Conservation (phyloP, 2,329 filamentous ascomycete genomes). For the Hymenoscyphus albidus region DNA sequence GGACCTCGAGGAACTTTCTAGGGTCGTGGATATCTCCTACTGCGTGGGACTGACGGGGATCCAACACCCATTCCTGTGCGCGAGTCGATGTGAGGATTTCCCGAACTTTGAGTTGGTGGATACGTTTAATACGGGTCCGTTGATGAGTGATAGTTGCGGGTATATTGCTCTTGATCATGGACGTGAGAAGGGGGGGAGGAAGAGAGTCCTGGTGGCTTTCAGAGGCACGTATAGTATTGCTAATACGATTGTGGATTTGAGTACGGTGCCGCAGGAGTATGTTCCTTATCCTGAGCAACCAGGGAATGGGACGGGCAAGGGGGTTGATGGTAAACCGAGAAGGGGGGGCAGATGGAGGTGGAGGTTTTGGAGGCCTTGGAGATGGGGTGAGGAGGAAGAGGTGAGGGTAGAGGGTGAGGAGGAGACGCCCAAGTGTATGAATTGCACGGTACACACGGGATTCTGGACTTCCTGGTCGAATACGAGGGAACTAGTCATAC, state of each 20-base stretch:
- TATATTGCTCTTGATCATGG: constrained; percentile 85
- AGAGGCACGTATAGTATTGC: constrained; percentile 91
- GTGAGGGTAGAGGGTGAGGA: neutral
- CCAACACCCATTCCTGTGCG: constrained; percentile 76
- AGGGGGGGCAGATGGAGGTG: constrained; percentile 16
- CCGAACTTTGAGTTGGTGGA: constrained; percentile 70
- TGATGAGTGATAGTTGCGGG: constrained; percentile 87
- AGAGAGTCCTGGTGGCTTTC: constrained; percentile 78
- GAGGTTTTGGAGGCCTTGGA: constrained; percentile 16
- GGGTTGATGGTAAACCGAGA: constrained; percentile 16
- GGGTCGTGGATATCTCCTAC: constrained; percentile 90
- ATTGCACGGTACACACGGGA: constrained; percentile 90
- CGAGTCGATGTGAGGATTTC: constrained; percentile 82
- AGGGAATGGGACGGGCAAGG: constrained; percentile 36
- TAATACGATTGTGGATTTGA: constrained; percentile 87
- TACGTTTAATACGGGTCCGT: constrained; percentile 85
- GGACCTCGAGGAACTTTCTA: constrained; percentile 81
- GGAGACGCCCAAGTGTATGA: constrained; percentile 54
- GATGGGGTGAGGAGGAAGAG: constrained; percentile 2
- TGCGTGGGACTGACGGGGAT: constrained; percentile 86
- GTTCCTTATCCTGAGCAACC: constrained; percentile 67
- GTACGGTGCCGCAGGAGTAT: constrained; percentile 85
- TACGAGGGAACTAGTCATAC: constrained; percentile 66
- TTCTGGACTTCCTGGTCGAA: constrained; percentile 83
- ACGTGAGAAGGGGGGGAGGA: constrained; percentile 11